phyloP scores from a whole-genome alignment of 2,329 filamentous ascomycete genomes.

The Fusarium stilboides region DNA sequence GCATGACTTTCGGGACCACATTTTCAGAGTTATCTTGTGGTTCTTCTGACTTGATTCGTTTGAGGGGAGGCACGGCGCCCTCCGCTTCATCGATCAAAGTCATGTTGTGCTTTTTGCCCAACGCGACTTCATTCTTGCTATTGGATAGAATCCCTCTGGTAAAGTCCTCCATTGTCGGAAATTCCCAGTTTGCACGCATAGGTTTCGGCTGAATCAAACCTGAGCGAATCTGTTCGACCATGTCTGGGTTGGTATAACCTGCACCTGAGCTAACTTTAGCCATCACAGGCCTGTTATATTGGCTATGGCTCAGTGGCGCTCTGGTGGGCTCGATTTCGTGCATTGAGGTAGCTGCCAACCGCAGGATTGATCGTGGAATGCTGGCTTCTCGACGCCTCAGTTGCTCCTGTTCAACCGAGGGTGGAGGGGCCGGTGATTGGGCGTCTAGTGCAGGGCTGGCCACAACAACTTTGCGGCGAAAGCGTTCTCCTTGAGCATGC shows the following conservation, averaged over 20 bases:
- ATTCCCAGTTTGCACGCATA: constrained; percentile 19
- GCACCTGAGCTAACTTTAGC: constrained; percentile 18
- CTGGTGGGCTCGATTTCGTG: constrained; percentile 21
- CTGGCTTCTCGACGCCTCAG: constrained; percentile 52
- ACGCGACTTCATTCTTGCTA: not conserved
- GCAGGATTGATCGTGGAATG: constrained; percentile 56
- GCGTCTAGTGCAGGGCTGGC: constrained; percentile 49
- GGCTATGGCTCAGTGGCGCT: constrained; percentile 37
- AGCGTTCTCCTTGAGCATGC: constrained; percentile 17
- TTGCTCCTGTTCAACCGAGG: constrained; percentile 57
- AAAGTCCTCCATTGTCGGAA: constrained; percentile 50
- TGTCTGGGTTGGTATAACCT: constrained; percentile 26
- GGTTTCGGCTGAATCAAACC: constrained; percentile 39
- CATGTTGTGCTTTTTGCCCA: constrained; percentile 6
- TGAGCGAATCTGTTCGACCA: constrained; percentile 51
- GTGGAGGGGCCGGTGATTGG: constrained; percentile 46
- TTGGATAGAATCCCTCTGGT: constrained; percentile 31
- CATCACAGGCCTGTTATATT: constrained; percentile 45
- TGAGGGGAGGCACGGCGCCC: constrained; percentile 2
- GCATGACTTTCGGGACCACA: not conserved
- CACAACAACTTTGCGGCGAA: constrained; percentile 53
- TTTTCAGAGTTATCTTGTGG: not conserved
- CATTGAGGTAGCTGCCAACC: constrained; percentile 33
- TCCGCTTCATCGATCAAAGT: constrained; percentile 3
- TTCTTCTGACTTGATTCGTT: constrained; percentile 37